Conservation (phyloP, 2,329 filamentous ascomycete genomes). For the Neodidymelliopsis sp. region DNA sequence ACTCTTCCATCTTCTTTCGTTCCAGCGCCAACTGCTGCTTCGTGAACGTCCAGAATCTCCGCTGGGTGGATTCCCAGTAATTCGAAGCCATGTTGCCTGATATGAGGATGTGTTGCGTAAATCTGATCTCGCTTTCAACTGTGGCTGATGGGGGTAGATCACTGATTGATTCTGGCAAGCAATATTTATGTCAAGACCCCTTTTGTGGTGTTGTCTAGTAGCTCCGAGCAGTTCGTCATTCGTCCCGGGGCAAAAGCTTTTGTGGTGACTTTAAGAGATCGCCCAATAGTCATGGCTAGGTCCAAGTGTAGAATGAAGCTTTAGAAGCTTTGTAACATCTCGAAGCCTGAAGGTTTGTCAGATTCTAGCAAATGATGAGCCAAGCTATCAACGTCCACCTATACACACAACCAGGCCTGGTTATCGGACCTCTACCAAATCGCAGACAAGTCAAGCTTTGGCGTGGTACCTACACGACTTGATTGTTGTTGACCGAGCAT, state of each 20-base stretch:
- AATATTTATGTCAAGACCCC: not conserved
- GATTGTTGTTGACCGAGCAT: not conserved
- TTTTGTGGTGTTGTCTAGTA: not conserved
- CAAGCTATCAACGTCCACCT: no score
- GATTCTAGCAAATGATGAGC: no score
- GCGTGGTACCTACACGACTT: not conserved
- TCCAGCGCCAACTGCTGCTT: conserved; percentile 79
- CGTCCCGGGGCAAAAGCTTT: no score
- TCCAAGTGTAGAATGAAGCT: no score
- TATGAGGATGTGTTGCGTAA: not conserved
- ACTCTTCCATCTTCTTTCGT: conserved; percentile 78
- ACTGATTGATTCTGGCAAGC: not conserved
- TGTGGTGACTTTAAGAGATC: no score
- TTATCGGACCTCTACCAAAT: no score
- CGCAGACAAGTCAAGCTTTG: not conserved
- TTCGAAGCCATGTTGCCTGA: conserved; percentile 78
- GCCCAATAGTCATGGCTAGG: no score
- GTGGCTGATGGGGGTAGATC: not conserved
- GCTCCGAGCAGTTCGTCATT: no score
- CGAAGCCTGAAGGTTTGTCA: no score
- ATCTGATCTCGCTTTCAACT: not conserved
- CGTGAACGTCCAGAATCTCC: conserved; percentile 88
- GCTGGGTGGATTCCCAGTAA: conserved; percentile 96
- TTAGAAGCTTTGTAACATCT: no score
- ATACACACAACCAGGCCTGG: no score